phyloP scores from a whole-genome alignment of 371 early-diverging fungal species.

The Saksenaea vasiformis region DNA sequence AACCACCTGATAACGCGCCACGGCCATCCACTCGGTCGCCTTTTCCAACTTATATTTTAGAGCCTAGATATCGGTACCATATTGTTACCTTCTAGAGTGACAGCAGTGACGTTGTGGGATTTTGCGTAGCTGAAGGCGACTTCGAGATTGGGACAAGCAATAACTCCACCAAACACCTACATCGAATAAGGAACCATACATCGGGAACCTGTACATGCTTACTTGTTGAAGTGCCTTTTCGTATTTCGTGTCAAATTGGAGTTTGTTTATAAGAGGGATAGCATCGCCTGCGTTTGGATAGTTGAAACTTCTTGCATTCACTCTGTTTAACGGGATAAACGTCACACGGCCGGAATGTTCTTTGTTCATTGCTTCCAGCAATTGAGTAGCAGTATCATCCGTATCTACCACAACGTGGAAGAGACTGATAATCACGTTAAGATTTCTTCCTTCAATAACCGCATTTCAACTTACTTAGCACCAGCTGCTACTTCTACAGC shows the following conservation, averaged over 20 bases:
- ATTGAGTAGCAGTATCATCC: conserved; percentile 82
- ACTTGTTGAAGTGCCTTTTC: conserved; percentile 78
- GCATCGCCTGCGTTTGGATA: conserved; percentile 80
- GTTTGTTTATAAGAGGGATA: conserved; percentile 79
- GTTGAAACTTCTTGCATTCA: conserved; percentile 58
- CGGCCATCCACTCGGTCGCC: conserved; percentile 92
- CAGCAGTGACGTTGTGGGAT: conserved; percentile 75
- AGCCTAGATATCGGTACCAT: background rate
- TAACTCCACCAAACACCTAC: conserved; percentile 85
- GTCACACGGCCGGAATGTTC: conserved; percentile 89
- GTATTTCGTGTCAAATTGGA: conserved; percentile 70
- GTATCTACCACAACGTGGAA: conserved; percentile 98
- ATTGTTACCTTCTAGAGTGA: conserved; percentile 83
- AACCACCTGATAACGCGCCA: conserved; percentile 95
- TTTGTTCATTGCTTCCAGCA: conserved; percentile 77
- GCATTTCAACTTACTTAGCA: conserved; percentile 49
- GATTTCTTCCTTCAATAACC: background rate
- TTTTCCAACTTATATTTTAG: conserved; percentile 8
- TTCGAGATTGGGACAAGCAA: conserved; percentile 89
- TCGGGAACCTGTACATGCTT: background rate
- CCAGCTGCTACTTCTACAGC: conserved; percentile 95
- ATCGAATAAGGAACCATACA: background rate
- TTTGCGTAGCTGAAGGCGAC: conserved; percentile 81
- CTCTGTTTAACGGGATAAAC: conserved; percentile 95
- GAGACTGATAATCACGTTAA: conserved; percentile 55